phyloP scores from a whole-genome alignment of 805 yeast genomes.

The Limtongia smithiae region DNA sequence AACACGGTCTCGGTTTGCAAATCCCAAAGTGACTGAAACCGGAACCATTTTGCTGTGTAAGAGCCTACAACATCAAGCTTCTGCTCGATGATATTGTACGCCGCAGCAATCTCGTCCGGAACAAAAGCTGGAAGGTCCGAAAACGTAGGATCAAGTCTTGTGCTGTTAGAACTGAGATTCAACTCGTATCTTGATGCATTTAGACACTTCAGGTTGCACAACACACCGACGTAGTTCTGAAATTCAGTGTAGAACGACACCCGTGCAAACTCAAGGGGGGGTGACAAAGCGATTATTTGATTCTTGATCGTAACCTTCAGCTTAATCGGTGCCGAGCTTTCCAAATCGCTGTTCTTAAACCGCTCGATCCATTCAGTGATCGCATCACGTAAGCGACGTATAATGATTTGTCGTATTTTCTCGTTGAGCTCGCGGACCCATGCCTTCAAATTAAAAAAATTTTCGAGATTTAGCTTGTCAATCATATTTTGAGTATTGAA shows the following conservation, averaged over 20 bases:
- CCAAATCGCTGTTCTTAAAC: conserved; percentile 14
- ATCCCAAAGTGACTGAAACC: conserved; percentile 59
- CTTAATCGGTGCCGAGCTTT: neutral
- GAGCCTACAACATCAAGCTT: conserved; percentile 34
- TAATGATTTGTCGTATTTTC: conserved; percentile 35
- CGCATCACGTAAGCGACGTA: conserved; percentile 32
- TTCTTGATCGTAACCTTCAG: conserved; percentile 34
- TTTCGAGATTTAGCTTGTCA: conserved; percentile 35
- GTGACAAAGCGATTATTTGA: conserved; percentile 33
- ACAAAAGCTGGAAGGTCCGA: conserved; percentile 9
- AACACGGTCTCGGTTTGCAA: conserved; percentile 45
- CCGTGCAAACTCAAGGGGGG: conserved; percentile 33
- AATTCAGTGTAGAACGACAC: conserved; percentile 26
- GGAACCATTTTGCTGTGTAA: conserved; percentile 52
- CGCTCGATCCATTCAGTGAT: conserved; percentile 31
- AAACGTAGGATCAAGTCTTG: neutral
- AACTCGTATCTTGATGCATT: conserved; percentile 22
- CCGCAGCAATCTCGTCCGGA: conserved; percentile 5
- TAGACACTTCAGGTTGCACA: conserved; percentile 21
- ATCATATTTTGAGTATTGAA: conserved; percentile 37
- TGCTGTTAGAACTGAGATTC: neutral
- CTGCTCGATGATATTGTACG: conserved; percentile 37
- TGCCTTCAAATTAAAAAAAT: conserved; percentile 38
- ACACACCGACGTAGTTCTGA: conserved; percentile 23
- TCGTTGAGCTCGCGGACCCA: conserved; percentile 40